Percentiles rank a stretch among this genome's conserved stretches.
phyloP scores from a whole-genome alignment of 495 filamentous ascomycete species.

The Penicillium psychrofluorescens region DNA sequence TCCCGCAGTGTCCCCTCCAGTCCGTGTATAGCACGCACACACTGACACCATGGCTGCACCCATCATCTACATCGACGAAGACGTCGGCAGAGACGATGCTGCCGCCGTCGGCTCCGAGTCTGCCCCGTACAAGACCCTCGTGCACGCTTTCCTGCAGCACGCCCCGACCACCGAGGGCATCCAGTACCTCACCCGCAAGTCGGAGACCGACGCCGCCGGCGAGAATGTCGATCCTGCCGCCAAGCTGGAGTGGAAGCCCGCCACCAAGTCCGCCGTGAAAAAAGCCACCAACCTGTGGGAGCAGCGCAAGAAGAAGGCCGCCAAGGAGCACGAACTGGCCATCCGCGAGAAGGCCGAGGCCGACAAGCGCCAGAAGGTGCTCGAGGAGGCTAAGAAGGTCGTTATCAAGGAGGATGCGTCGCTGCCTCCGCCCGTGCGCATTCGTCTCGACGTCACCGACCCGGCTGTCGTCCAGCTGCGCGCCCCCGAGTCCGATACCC shows the following conservation, averaged over 20 bases:
- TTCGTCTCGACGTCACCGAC: conserved; percentile 63
- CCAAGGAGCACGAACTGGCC: conserved; percentile 59
- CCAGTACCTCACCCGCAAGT: conserved; percentile 63
- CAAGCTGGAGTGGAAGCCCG: conserved; percentile 66
- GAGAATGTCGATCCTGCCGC: conserved; percentile 43
- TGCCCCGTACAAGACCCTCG: conserved; percentile 72
- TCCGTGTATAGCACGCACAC: too few relatives aligned
- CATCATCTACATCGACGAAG: conserved; percentile 69
- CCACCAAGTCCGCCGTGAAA: conserved; percentile 75
- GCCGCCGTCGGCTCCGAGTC: conserved; percentile 59
- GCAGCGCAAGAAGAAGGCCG: conserved; percentile 68
- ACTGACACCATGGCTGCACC: conserved; percentile 32
- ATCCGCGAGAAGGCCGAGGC: conserved; percentile 67
- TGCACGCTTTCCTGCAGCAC: conserved; percentile 69
- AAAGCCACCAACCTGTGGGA: conserved; percentile 69
- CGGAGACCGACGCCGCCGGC: conserved; percentile 54
- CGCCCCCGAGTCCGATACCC: conserved; percentile 38
- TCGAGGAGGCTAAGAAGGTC: conserved; percentile 87
- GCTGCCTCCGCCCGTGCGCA: conserved; percentile 70
- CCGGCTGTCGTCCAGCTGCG: conserved; percentile 55
- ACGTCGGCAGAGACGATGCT: conserved; percentile 64
- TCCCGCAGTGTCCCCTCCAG: not conserved
- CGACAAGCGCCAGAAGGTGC: conserved; percentile 53
- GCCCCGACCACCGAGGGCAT: conserved; percentile 46
- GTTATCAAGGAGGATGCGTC: conserved; percentile 70